phyloP scores from a whole-genome alignment of 106 monocot species.

The Posidonia australis region DNA sequence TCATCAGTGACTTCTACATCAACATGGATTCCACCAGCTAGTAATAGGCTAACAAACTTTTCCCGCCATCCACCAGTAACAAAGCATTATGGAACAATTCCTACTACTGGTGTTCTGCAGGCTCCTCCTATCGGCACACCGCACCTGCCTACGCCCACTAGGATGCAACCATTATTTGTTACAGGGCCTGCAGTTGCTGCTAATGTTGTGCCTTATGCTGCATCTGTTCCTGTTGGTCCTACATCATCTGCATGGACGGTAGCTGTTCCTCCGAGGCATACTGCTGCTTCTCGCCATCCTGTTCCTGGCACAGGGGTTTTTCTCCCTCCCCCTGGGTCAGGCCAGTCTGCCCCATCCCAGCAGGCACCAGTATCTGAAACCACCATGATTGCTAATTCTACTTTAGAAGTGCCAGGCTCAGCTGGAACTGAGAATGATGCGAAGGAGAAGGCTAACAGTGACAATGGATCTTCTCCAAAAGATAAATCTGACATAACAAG shows the following conservation, averaged over 20 bases:
- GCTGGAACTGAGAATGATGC: background rate
- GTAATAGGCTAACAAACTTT: constrained; percentile 9
- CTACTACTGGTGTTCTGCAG: constrained; percentile 33
- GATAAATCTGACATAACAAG: constrained; percentile 3
- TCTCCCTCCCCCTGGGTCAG: constrained; percentile 39
- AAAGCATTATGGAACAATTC: constrained; percentile 36
- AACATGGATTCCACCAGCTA: constrained; percentile 23
- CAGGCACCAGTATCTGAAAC: constrained; percentile 4
- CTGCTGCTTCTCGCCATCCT: constrained; percentile 23
- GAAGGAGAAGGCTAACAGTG: background rate
- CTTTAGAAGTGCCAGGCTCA: background rate
- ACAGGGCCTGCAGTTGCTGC: constrained; percentile 25
- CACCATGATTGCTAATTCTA: background rate
- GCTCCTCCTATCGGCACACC: constrained; percentile 11
- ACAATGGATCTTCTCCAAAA: background rate
- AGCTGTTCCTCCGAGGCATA: constrained; percentile 26
- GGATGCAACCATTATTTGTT: constrained; percentile 45
- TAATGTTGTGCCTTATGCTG: constrained; percentile 25
- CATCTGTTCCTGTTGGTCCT: constrained; percentile 17
- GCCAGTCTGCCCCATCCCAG: constrained; percentile 13
- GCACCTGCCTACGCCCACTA: constrained; percentile 31
- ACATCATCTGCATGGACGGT: constrained; percentile 21
- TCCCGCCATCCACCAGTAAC: constrained; percentile 17
- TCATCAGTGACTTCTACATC: constrained; percentile 7
- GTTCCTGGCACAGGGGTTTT: constrained; percentile 69